A percentile compares a stretch with the other conserved stretches of the same genome.
phyloP scores from a whole-genome alignment of 495 filamentous ascomycete genomes.

The Astrothelium macrocarpum region DNA sequence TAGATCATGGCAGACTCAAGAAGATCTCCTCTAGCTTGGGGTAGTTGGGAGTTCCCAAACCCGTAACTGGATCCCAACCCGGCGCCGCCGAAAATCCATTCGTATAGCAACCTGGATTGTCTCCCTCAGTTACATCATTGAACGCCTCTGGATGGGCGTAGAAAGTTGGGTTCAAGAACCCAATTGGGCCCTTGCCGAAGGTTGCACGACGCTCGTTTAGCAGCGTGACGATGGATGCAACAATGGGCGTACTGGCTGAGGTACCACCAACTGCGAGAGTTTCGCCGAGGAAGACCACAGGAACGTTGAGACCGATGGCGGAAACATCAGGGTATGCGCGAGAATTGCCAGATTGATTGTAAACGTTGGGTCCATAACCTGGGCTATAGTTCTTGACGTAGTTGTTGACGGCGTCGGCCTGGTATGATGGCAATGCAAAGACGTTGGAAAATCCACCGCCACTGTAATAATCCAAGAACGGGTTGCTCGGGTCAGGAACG shows the following conservation, averaged over 20 bases:
- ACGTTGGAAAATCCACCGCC: constrained; percentile 62
- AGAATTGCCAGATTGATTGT: constrained; percentile 49
- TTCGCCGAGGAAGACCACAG: constrained; percentile 6
- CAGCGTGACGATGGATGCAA: constrained; percentile 45
- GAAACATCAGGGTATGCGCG: constrained; percentile 58
- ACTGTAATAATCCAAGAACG: constrained; percentile 10
- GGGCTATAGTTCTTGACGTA: constrained; percentile 43
- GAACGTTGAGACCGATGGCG: constrained; percentile 31
- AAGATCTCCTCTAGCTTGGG: constrained; percentile 15
- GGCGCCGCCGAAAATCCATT: constrained; percentile 11
- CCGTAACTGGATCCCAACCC: constrained; percentile 47
- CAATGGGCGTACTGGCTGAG: constrained; percentile 14
- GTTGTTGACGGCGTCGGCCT: constrained; percentile 41
- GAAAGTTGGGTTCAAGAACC: constrained; percentile 52
- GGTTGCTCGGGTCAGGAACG: constrained; percentile 32
- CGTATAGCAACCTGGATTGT: constrained; percentile 17
- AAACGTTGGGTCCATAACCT: constrained; percentile 38
- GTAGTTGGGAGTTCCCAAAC: constrained; percentile 27
- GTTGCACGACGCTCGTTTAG: constrained; percentile 55
- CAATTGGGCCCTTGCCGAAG: constrained; percentile 46
- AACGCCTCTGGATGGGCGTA: constrained; percentile 53
- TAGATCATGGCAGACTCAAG: constrained; percentile 10
- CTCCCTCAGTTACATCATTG: constrained; percentile 50
- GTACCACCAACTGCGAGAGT: constrained; percentile 11
- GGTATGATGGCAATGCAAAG: constrained; percentile 50